Evolutionary conservation across 169 alveolate genomes (phyloP), one percentile per base, ranked within the genome.

Genomic region (Fabrea salina): DNA sequence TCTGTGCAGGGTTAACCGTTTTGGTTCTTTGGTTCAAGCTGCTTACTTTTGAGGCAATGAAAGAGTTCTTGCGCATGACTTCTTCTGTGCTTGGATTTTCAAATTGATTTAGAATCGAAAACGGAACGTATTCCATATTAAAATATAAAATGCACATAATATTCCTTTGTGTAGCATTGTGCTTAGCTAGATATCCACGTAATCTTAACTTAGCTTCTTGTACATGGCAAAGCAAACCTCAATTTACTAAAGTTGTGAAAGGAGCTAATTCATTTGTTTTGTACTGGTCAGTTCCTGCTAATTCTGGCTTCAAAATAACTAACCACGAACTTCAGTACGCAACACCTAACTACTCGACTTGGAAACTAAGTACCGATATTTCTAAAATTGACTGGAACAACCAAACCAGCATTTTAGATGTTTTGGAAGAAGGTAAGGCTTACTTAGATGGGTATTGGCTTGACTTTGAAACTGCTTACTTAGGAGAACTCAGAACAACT

Each of bases 291-390:
- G n/a, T n/a, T n/a, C n/a, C n/a, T n/a, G n/a, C n/a, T n/a, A n/a
- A n/a, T n/a, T n/a, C n/a, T n/a, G n/a, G n/a, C n/a, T n/a, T n/a
- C 57, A 64, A 51, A 37, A 32, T 64, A 41, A 64, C 37, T 4
- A 5, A 5, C 19, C 51, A 64, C 54, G 54, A 64, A 37, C 54
- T 64, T n/a, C 54, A 64, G 41, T 40, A 37, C 41, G 50, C 75
- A 3, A 64, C 54, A 2, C 75, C 75, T 5, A 51, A 51, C 41
- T 64, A 8, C 0, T 19, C 56, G 30, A 19, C 16, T 19, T 64
- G 75, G 50, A 22, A 33, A 22, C 16, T 27, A 22, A 39, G 57
- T 5, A 19, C 27, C 5, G 16, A 19, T 19, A 37, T 64, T 4
- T 51, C 57, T 16, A 64, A 39, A 56, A 64, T 64, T 35, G 19